Conservation (phyloP, 1,139 yeast genomes). For the Pneumocystis murina region DNA sequence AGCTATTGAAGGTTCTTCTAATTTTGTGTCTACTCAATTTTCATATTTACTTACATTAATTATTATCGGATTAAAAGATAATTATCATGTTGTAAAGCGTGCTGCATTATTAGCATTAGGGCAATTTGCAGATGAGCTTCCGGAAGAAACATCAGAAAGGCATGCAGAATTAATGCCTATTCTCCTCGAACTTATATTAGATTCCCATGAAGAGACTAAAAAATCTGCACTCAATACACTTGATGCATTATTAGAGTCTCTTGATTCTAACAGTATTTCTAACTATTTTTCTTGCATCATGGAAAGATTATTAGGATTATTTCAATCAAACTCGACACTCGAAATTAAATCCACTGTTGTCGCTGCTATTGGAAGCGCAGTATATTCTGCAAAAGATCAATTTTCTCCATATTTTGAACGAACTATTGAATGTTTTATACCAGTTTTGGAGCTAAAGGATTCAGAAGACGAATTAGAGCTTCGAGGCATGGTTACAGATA, state of each 20-base stretch:
- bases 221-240: slow-evolving; percentile 82
- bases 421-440: slow-evolving; percentile 67
- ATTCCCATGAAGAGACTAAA: slow-evolving; percentile 70
- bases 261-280: slow-evolving; percentile 68
- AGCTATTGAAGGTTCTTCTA: slow-evolving; percentile 88
- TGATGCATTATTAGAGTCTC: slow-evolving; percentile 82
- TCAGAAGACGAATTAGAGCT: slow-evolving; percentile 24
- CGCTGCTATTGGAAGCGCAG: slow-evolving; percentile 93
- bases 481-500: slow-evolving; percentile 75
- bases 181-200: slow-evolving; percentile 77
- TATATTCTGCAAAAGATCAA: slow-evolving; percentile 81
- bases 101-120: slow-evolving; percentile 76
- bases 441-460: slow-evolving; percentile 37
- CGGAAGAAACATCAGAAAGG: slow-evolving; percentile 62
- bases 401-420: slow-evolving; percentile 74
- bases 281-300: slow-evolving; percentile 75
- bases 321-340: slow-evolving; percentile 28
- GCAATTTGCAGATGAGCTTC: slow-evolving; percentile 68
- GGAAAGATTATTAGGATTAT: slow-evolving; percentile 75
- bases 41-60: slow-evolving; percentile 58
- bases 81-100: slow-evolving; percentile 61
- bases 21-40: slow-evolving; percentile 63
- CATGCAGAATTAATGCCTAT: slow-evolving; percentile 75
- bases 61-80: slow-evolving; percentile 62
- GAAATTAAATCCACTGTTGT: neutral